Conservation (phyloP, 169 alveolate species). For the Cardiosporidium cionae region DNA sequence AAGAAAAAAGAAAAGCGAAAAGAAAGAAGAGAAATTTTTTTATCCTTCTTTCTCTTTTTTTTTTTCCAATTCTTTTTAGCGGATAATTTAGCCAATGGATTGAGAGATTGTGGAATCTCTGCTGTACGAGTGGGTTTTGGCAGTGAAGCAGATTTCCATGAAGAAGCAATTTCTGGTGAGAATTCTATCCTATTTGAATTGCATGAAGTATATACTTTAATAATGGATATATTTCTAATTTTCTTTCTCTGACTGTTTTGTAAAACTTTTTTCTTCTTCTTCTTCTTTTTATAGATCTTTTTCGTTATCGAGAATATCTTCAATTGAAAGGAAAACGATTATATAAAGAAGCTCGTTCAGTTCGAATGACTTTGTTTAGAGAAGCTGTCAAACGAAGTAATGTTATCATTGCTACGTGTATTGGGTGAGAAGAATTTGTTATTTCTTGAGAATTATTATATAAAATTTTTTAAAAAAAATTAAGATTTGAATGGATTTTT, state of each 20-base stretch:
- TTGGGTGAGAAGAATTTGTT: too few species aligned
- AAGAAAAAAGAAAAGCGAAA: background rate
- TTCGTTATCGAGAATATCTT: constrained; percentile 30
- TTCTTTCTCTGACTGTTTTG: background rate
- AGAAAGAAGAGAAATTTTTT: background rate
- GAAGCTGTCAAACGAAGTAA: constrained; percentile 42
- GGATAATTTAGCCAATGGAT: constrained; percentile 30
- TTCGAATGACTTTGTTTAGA: constrained; percentile 31
- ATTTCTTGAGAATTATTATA: too few species aligned
- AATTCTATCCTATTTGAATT: too few species aligned
- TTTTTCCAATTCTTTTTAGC: constrained; percentile 5
- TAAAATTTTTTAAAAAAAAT: too few species aligned
- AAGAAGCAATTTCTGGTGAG: constrained; percentile 33
- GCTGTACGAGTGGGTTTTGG: constrained; percentile 37
- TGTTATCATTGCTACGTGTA: constrained; percentile 72
- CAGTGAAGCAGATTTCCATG: constrained; percentile 30
- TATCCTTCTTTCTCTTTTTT: background rate
- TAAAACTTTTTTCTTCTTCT: background rate
- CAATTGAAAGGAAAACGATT: constrained; percentile 16
- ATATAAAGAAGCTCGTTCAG: constrained; percentile 24
- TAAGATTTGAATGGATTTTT: too few species aligned
- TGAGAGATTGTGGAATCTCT: constrained; percentile 26
- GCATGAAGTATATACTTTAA: background rate
- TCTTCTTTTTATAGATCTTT: constrained; percentile 10
- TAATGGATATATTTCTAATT: background rate